Evolutionary conservation across 2,329 filamentous ascomycete species (phyloP), one percentile per base, ranked within the genome.

Genomic region (Colletotrichum sp.): DNA sequence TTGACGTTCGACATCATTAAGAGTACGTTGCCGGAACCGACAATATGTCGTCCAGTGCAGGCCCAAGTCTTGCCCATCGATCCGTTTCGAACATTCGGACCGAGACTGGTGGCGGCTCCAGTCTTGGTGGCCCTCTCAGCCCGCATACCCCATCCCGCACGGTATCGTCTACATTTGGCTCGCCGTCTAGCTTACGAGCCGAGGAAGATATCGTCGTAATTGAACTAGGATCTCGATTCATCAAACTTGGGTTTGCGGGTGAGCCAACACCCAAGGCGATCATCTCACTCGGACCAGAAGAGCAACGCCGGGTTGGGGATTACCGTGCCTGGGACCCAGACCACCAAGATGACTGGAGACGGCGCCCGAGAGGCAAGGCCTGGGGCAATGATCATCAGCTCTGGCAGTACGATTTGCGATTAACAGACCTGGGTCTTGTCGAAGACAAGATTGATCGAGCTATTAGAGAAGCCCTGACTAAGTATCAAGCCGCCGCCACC

Each of bases 181-280:
- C 91, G 61, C 87, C 92, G 78, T 90, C 92, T 75, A 85, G 92
- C 80, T 83, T 94, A 79, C 88, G 93, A 80, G 87, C 93, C 80
- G 96, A 98, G 80, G 97, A 99, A 81, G 97, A 98, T 79, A 88
- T 93, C 8, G 85, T 98, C 7, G 90, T 99, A 57, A 88, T 98
- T 68, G 96, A 98, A 83, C 83, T 98, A 44, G 96, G 96, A 2
- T 91, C 94, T 12, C 91, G 96, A 27, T 94, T 92, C 84, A 84
- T 98, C 30, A 92, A 94, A 60, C 93, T 94, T 12, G 97, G 97
- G 1, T 97, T 98, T 82, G 95, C 96, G 8, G 96, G 96, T 68
- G 96, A 98, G 83, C 90, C 93, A 59, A 86, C 88, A 5, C 96
- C 96, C 79, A 98, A 96, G 83, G 90, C 89, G 1, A 88, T 90